Base-by-base conservation (phyloP, 139 green algal species). In the Spirogloea muscicola region DNA sequence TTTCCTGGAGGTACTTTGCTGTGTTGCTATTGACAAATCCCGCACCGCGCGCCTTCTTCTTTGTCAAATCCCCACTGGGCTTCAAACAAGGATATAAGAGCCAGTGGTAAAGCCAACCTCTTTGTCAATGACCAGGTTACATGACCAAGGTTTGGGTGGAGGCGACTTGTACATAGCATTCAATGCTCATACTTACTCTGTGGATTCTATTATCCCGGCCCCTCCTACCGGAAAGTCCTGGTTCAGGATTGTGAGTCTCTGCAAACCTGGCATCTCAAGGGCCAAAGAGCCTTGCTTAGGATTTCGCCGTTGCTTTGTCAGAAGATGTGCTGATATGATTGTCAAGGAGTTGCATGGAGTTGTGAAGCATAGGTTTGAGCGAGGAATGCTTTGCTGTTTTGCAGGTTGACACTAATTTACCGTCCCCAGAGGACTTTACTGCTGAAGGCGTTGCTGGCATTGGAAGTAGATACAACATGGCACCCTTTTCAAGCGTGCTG, bases 381-480 rank as follows among this genome's bases (percentile, higher is more conserved):
- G 79, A 69, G 58, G 79, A 92, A 0, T 60, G 97, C 10, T 21
- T 68, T 49, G 10, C 59, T n/a, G n/a, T n/a, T 13, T 65, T 25
- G 49, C 66, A 66, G 66, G 89, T 95, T 37, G 94, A 99, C 86
- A 98, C 94, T 37, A 97, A 96, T 83, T 87, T 99, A 49, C 79
- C 89, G 1, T 41, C 86, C 4, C 93, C 93, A 2, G 85, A 86
- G 49, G 94, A 99, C 77, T 95, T 94, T 76, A 84, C 66, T 36
- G 89, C 87, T 1, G 70, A 72, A 9, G 70, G 70, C 9, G 70
- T 72, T 18, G 5, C 58, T 43, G 70, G 59, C 18, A 85, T 95
- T 29, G 89, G 90, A 2, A 2, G 49, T 2, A 65, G 49, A 21
- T 92, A 92, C 78, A 80, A 79, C 52, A 58, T 93, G 37, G 66